These are phyloP conservation scores for Monosporascus cannonballus DNA, from an alignment of 2,329 filamentous ascomycete genomes.

Conservation along the genomic window DNA sequence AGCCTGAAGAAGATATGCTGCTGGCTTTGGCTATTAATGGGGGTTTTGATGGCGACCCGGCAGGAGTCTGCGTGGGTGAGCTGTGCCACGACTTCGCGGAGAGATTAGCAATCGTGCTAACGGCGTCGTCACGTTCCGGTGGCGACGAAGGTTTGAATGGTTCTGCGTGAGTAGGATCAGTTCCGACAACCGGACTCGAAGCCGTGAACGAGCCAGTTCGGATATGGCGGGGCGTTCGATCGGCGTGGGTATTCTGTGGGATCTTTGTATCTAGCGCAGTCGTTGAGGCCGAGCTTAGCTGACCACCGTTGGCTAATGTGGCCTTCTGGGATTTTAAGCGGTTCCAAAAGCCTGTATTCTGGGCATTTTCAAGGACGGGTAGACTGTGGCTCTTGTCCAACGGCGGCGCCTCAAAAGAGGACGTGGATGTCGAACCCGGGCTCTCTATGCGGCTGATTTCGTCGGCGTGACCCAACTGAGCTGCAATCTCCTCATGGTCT, in stretches of 20 bases:
- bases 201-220: conserved; percentile 59
- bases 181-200: conserved; percentile 59
- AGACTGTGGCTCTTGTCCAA: conserved; percentile 52
- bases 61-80: conserved; percentile 18
- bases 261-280: conserved; percentile 43
- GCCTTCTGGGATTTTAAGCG: conserved; percentile 34
- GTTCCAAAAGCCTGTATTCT: conserved; percentile 41
- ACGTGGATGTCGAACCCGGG: conserved; percentile 21
- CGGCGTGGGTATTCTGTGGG: conserved; percentile 28
- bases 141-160: conserved; percentile 51
- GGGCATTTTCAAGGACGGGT: conserved; percentile 35
- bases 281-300: conserved; percentile 34
- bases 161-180: conserved; percentile 62
- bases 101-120: conserved; percentile 52
- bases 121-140: conserved; percentile 53
- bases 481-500: conserved; percentile 31
- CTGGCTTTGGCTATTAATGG: conserved; percentile 8
- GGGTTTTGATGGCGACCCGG: conserved; percentile 19
- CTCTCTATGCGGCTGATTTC: conserved; percentile 41
- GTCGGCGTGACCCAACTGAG: conserved; percentile 41
- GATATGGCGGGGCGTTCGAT: conserved; percentile 45
- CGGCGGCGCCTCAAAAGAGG: conserved; percentile 33
- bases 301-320: conserved; percentile 22
- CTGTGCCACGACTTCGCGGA: conserved; percentile 40
- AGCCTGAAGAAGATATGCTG: conserved; percentile 12